Evolutionary conservation across 2,329 filamentous ascomycete species (phyloP).

Genomic region (Pseudogymnoascus sp.): DNA sequence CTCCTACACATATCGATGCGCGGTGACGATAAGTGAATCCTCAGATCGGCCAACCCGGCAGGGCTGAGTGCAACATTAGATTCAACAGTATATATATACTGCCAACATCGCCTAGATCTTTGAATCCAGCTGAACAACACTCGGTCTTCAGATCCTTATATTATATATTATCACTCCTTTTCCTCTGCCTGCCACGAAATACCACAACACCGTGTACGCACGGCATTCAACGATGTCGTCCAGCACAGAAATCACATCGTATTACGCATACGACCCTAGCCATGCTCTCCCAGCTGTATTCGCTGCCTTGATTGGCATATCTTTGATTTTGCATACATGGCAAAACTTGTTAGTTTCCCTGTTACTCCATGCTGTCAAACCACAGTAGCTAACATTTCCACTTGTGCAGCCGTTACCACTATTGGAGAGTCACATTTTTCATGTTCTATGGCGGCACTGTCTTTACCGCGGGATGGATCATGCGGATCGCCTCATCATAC

Average conservation of each 20-base stretch:
- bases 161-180: background rate
- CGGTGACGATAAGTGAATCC: background rate
- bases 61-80: background rate
- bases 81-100: background rate
- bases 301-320: conserved; percentile 26
- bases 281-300: conserved; percentile 29
- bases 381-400: background rate
- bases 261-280: conserved; percentile 27
- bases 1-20: background rate
- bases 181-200: background rate
- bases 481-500: conserved; percentile 26
- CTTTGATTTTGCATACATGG: conserved; percentile 25
- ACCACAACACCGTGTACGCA: background rate
- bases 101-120: background rate
- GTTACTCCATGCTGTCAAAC: background rate
- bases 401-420: conserved; percentile 22
- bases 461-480: conserved; percentile 32
- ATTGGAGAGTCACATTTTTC: conserved; percentile 31
- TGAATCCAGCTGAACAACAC: background rate
- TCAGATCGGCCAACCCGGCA: background rate
- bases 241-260: background rate
- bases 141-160: background rate
- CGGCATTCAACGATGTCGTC: background rate
- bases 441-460: conserved; percentile 29
- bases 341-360: conserved; percentile 28